Evolutionary conservation across 768 basidiomycete genomes (phyloP), one percentile per base, ranked within the genome.

Genomic region (Mrakia blollopis): DNA sequence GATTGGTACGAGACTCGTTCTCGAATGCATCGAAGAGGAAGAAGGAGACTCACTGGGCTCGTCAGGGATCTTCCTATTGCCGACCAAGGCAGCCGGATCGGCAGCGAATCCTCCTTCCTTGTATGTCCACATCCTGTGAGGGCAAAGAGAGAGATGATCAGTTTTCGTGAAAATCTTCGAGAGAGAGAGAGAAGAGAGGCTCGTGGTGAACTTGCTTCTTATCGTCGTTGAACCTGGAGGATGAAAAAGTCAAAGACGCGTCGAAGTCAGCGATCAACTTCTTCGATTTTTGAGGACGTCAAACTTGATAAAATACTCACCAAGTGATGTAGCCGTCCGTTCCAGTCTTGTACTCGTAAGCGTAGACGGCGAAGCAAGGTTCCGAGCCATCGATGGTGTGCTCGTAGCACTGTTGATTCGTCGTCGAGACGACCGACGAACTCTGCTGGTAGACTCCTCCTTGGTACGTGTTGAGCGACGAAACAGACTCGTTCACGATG

Each of bases 1-100:
- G n/a, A n/a, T n/a, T n/a, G n/a, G n/a, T n/a, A n/a, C n/a, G n/a
- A n/a, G n/a, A n/a, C n/a, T n/a, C n/a, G n/a, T n/a, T n/a, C n/a
- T n/a, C n/a, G n/a, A n/a, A n/a, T n/a, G n/a, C n/a, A n/a, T n/a
- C n/a, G n/a, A n/a, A n/a, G n/a, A n/a, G n/a, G n/a, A n/a, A 54
- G 52, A 54, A 6, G 23, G 16, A n/a, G 25, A 16, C 52, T 54
- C 2, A 54, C 70, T 89, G 11, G 93, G 93, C 82, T 57, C 75
- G n/a, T 76, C 60, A 23, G 75, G 75, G 35, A 76, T 62, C 30
- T 67, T 50, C 41, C 75, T 52, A 44, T 69, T 50, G 10, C 54
- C 47, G 1, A 76, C 75, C 25, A 57, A n/a, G 2, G 57, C 57
- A 7, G 13, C 57, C 0, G 57, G 9, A 10, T 57, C 18, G 25